Conservation (phyloP, 345 rosid genomes). For the Acer campestre region DNA sequence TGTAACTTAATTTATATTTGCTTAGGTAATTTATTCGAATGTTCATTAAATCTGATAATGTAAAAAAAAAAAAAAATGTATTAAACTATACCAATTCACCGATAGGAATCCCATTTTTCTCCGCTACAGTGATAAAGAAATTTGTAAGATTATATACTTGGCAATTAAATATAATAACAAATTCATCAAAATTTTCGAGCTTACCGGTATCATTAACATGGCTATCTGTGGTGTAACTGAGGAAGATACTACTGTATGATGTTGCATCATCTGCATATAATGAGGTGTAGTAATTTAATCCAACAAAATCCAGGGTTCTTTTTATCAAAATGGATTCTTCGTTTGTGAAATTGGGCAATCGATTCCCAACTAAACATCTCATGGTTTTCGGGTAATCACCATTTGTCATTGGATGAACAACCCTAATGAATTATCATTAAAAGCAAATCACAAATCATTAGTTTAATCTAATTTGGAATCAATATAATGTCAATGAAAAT, state of each 20-base stretch:
- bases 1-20: not conserved
- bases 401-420: constrained; percentile 46
- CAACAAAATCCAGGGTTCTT: constrained; percentile 60
- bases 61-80: not conserved
- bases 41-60: no score
- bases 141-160: not conserved
- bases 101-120: constrained; percentile 37
- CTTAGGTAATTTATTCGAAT: no score
- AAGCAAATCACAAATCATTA: no score
- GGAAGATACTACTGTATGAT: constrained; percentile 8
- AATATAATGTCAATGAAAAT: no score
- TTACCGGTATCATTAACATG: constrained; percentile 23
- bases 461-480: no score
- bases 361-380: constrained; percentile 44
- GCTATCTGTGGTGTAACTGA: constrained; percentile 32
- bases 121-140: constrained; percentile 23
- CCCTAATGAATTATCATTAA: constrained; percentile 27
- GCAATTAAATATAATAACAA: not conserved
- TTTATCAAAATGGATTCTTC: constrained; percentile 42
- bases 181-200: not conserved
- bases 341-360: constrained; percentile 61
- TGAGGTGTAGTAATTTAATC: constrained; percentile 62
- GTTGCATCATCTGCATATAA: constrained; percentile 29
- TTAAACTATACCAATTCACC: constrained; percentile 33
- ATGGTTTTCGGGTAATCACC: constrained; percentile 67